phyloP scores from a whole-genome alignment of 768 basidiomycete genomes.

The Galerina sulciceps region DNA sequence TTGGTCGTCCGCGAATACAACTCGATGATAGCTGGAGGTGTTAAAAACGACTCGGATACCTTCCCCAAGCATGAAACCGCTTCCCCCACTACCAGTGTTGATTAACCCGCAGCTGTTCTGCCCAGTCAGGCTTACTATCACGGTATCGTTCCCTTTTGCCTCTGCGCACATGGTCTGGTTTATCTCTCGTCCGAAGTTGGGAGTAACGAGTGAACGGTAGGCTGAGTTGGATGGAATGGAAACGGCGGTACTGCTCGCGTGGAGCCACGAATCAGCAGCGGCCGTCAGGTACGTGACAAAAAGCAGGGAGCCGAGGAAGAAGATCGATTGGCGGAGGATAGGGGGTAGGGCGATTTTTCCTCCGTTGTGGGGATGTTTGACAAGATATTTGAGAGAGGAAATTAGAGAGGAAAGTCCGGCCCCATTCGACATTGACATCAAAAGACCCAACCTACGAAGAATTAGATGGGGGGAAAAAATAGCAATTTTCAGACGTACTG shows the following conservation, averaged over 20 bases:
- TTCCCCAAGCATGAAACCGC: background rate
- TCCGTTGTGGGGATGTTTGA: background rate
- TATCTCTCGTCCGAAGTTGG: background rate
- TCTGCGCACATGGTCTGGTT: background rate
- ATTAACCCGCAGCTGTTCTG: background rate
- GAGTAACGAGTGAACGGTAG: background rate
- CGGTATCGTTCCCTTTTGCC: background rate
- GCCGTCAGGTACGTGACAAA: background rate
- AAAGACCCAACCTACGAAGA: background rate
- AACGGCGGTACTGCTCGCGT: background rate
- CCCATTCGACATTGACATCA: background rate
- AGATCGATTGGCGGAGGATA: background rate
- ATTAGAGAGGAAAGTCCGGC: background rate
- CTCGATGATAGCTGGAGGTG: constrained; percentile 2
- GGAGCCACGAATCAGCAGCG: constrained; percentile 6
- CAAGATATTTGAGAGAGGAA: background rate
- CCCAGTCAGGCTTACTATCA: background rate
- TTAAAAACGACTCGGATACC: constrained; percentile 7
- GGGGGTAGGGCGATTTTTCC: background rate
- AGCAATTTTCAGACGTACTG: background rate
- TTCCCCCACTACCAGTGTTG: background rate
- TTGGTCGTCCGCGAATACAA: constrained; percentile 4
- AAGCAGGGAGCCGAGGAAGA: constrained; percentile 1
- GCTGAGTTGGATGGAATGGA: background rate
- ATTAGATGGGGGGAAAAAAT: background rate